Conservation (phyloP, 2,329 filamentous ascomycete genomes). For the Trichophyton benhamiae region DNA sequence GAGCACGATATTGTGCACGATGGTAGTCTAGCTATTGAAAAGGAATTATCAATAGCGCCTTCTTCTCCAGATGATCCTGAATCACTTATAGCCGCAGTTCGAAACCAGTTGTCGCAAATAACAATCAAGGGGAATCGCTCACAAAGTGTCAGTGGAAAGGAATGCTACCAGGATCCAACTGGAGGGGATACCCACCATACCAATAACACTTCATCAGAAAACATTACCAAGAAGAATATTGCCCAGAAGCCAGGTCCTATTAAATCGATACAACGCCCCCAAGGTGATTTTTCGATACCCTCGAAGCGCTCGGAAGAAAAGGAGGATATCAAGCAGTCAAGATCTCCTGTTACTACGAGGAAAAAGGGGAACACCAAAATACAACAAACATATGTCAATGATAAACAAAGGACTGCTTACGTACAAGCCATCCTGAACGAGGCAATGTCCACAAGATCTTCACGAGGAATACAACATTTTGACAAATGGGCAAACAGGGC, state of each 20-base stretch:
- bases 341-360: neutral
- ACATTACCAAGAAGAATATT: neutral
- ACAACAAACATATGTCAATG: slow-evolving; percentile 24
- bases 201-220: neutral
- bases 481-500: slow-evolving; percentile 28
- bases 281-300: neutral
- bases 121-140: neutral
- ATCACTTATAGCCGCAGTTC: neutral
- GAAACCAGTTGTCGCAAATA: neutral
- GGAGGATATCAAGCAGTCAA: neutral
- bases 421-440: slow-evolving; percentile 27
- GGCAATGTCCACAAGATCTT: slow-evolving; percentile 25
- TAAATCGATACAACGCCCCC: neutral
- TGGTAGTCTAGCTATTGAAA: too few relatives aligned
- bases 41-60: neutral
- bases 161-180: neutral
- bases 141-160: neutral
- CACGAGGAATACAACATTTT: slow-evolving; percentile 29
- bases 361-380: slow-evolving; percentile 11
- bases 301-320: neutral
- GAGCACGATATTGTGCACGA: neutral
- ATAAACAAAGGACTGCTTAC: slow-evolving; percentile 25
- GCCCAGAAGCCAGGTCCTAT: neutral
- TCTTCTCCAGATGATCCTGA: neutral
- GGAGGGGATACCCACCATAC: too few relatives aligned